phyloP scores from a whole-genome alignment of 495 filamentous ascomycete species.

The Oleoguttula mirabilis region DNA sequence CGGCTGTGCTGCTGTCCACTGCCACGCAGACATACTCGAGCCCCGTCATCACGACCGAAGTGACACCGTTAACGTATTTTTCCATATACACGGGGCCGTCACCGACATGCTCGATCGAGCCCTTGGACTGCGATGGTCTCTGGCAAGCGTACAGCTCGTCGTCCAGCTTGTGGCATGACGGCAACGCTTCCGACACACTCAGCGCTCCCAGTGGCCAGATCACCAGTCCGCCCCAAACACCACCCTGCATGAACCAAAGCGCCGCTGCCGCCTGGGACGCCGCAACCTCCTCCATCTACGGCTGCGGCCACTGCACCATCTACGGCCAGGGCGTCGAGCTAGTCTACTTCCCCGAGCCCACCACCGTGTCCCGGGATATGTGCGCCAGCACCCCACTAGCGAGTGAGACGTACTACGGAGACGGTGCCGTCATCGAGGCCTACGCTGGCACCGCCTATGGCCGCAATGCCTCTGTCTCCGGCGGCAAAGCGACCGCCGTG shows the following conservation, averaged over 20 bases:
- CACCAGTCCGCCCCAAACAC: conserved; percentile 8
- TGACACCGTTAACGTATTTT: neutral
- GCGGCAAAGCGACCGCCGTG: neutral
- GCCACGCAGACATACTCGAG: neutral
- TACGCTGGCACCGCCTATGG: conserved; percentile 5
- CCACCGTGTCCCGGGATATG: conserved; percentile 3
- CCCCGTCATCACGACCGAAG: neutral
- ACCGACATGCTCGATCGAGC: conserved; percentile 5
- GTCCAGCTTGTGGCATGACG: conserved; percentile 1
- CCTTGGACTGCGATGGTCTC: conserved; percentile 8
- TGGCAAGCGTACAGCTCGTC: conserved; percentile 2
- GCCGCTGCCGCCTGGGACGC: neutral
- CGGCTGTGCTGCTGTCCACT: conserved; percentile 4
- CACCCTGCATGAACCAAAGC: conserved; percentile 4
- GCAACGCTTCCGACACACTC: neutral
- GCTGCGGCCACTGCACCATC: conserved; percentile 7
- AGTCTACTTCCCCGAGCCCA: conserved; percentile 11
- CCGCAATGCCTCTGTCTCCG: neutral
- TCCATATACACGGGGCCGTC: neutral
- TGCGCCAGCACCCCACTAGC: conserved; percentile 7
- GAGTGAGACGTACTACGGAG: conserved; percentile 1
- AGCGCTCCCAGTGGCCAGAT: neutral
- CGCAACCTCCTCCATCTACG: neutral
- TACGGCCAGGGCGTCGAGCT: conserved; percentile 11
- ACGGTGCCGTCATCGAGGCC: conserved; percentile 2